Evolutionary conservation across 495 filamentous ascomycete species (phyloP), one percentile per base, ranked within the genome.

Genomic region (Penicillium pulvis): DNA sequence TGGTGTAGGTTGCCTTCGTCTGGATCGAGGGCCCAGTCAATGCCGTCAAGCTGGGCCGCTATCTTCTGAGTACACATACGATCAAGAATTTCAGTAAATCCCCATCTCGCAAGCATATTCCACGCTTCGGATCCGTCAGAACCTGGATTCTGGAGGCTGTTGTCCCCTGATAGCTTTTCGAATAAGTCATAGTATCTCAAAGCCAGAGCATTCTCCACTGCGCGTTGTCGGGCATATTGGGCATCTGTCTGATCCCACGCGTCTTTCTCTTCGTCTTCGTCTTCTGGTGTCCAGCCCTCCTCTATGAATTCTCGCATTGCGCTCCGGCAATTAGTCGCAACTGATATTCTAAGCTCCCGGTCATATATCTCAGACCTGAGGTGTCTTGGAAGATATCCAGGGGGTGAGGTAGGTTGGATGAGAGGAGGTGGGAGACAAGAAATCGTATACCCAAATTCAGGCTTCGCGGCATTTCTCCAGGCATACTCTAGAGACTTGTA

Each of bases 161-260:
- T 28, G 17, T 30, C 41, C 33, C 48, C 11, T 31, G 46, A 19
- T 6, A n/a, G 33, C 41, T 53, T 41, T 41, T 57, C 45, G 14
- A 62, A 33, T 17, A 62, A 24, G 23, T 48, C 59, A 12, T 62
- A 62, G 24, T 62, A 55, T 35, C 53, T 55, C 39, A 44, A 12
- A 16, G 53, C 36, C 12, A 55, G 41, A 24, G 41, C 26, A 11
- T 35, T 55, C 26, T 30, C 26, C 23, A 49, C 17, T 20, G 19
- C 19, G 16, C 16, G 30, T 2, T 51, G 28, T 51, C 30, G 49
- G 36, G 16, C 20, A 47, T 0, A 53, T 23, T 30, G 0, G 20
- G 30, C 16, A 28, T 48, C 24, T 10, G 24, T 2, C n/a, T n/a
- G n/a, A n/a, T n/a, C n/a, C 24, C 17, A 8, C 42, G 6, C 42